These are phyloP conservation scores for Zygosaccharomyces sapae DNA, from an alignment of 1,139 yeast species.

Conservation along the genomic window DNA sequence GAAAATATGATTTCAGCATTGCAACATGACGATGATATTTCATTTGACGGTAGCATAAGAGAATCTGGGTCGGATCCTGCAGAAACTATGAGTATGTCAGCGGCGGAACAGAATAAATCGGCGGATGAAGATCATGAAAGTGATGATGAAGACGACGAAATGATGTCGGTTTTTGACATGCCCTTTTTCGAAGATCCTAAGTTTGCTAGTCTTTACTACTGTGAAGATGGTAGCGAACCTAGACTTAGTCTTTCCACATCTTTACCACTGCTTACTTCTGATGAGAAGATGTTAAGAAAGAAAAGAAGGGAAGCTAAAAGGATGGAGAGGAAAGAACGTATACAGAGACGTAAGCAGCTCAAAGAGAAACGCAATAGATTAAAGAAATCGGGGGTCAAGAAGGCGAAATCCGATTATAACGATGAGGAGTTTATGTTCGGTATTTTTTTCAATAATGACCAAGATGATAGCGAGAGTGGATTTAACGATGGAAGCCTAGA, in stretches of 20 bases:
- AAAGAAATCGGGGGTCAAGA: slow-evolving; percentile 18
- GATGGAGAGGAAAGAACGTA: slow-evolving; percentile 34
- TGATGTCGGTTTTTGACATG: slow-evolving; percentile 36
- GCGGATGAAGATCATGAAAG: slow-evolving; percentile 34
- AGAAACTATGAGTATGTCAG: slow-evolving; percentile 11
- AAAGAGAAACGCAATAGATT: slow-evolving; percentile 17
- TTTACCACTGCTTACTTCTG: slow-evolving; percentile 40
- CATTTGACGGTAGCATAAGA: slow-evolving; percentile 36
- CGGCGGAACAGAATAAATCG: slow-evolving; percentile 24
- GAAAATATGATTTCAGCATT: slow-evolving; percentile 42
- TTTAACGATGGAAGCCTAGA: slow-evolving; percentile 8
- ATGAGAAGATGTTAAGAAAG: slow-evolving; percentile 27
- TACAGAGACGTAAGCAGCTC: slow-evolving; percentile 26
- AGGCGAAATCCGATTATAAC: slow-evolving; percentile 19
- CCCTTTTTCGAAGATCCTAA: slow-evolving; percentile 40
- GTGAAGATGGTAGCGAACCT: slow-evolving; percentile 34
- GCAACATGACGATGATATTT: slow-evolving; percentile 39
- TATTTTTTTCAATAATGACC: slow-evolving; percentile 34
- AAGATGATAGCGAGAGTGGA: slow-evolving; percentile 27
- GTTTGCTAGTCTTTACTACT: slow-evolving; percentile 34
- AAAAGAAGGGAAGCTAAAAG: slow-evolving; percentile 36
- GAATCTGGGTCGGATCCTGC: slow-evolving; percentile 33
- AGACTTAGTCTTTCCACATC: slow-evolving; percentile 33
- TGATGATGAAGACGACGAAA: slow-evolving; percentile 45
- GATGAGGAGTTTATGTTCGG: slow-evolving; percentile 36